phyloP scores from a whole-genome alignment of 441 rosid genomes.

The Gossypium trilobum region DNA sequence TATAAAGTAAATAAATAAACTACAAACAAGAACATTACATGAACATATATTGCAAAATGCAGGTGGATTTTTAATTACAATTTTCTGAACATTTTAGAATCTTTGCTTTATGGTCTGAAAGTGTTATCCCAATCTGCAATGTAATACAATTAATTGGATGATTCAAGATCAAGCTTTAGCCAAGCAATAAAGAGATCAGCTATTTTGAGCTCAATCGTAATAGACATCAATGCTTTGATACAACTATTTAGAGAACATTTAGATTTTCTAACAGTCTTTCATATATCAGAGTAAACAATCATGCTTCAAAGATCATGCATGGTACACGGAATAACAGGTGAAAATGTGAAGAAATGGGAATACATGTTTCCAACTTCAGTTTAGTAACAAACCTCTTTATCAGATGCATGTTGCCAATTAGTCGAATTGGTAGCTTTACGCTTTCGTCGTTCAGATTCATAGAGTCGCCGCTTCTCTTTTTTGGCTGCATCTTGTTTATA shows the following conservation, averaged over 20 bases:
- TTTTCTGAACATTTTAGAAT: background rate
- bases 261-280: background rate
- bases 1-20: background rate
- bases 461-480: conserved; percentile 68
- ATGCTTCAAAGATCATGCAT: background rate
- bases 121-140: background rate
- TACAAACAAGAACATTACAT: background rate
- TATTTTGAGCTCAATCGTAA: conserved; percentile 7
- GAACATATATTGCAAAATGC: background rate
- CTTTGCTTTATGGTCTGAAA: background rate
- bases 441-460: conserved; percentile 56
- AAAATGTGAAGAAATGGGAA: background rate
- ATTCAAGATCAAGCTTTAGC: conserved; percentile 11
- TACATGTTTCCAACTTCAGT: conserved; percentile 12
- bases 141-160: background rate
- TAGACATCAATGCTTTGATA: background rate
- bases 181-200: conserved; percentile 2
- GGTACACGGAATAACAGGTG: background rate
- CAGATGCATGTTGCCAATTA: conserved; percentile 42
- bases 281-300: background rate
- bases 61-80: background rate
- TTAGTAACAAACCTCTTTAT: conserved; percentile 42
- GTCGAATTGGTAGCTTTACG: conserved; percentile 37
- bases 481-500: conserved; percentile 63
- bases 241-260: background rate